Evolutionary conservation across 352 stramenopile species (phyloP).

Genomic region (Globisporangium uncinulatum): DNA sequence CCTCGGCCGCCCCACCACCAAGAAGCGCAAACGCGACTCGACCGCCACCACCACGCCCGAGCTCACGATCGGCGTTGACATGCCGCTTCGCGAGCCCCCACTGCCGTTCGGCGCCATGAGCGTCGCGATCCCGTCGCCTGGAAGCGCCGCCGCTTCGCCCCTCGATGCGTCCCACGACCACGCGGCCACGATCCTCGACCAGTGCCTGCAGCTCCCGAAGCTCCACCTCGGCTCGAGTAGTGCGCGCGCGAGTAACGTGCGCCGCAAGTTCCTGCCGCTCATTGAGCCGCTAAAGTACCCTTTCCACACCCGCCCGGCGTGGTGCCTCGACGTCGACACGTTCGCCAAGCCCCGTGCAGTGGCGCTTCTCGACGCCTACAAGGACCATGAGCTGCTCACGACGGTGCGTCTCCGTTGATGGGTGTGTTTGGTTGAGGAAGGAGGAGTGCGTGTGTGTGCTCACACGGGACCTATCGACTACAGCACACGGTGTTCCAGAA

Average conservation of each 20-base stretch:
- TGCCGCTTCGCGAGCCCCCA: conserved; percentile 14
- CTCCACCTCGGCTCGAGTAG: conserved; percentile 44
- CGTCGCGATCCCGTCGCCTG: conserved; percentile 1
- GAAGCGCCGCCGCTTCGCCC: background rate
- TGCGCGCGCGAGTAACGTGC: conserved; percentile 25
- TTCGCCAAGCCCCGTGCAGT: conserved; percentile 50
- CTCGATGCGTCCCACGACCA: background rate
- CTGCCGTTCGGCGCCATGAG: conserved; percentile 9
- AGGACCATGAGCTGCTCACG: conserved; percentile 71
- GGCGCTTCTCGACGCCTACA: conserved; percentile 74
- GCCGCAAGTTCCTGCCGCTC: conserved; percentile 57
- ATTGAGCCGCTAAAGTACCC: conserved; percentile 64
- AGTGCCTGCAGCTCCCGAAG: conserved; percentile 58
- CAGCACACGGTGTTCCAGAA: conserved; percentile 80
- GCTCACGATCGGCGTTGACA: conserved; percentile 15
- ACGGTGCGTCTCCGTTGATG: conserved; percentile 35
- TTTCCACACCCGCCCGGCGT: conserved; percentile 47
- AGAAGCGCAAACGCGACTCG: conserved; percentile 16
- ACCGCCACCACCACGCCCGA: background rate
- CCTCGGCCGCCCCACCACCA: conserved; percentile 7
- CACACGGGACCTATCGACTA: no score
- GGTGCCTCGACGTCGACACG: conserved; percentile 23
- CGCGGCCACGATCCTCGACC: conserved; percentile 24
- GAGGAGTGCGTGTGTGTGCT: conserved; percentile 1
- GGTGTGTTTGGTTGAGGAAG: background rate